These are phyloP conservation scores for Globisporangium irregulare DNA, from an alignment of 352 stramenopile species.

Conservation along the genomic window DNA sequence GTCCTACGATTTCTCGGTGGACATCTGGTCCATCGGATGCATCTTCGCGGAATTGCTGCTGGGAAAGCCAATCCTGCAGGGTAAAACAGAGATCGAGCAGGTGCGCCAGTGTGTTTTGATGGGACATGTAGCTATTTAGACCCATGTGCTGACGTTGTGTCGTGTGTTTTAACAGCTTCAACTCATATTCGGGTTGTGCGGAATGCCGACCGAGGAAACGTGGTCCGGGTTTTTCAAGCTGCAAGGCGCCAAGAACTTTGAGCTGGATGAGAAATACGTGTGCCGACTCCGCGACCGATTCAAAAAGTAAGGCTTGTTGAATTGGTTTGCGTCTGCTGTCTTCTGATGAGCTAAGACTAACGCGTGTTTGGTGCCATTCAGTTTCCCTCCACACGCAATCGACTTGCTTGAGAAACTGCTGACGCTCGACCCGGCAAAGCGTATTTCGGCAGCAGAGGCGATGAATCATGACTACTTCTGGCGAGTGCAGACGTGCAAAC, in stretches of 20 bases:
- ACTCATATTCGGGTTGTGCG: constrained; percentile 75
- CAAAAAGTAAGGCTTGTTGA: constrained; percentile 53
- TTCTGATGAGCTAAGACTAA: background rate
- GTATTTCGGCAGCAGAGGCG: constrained; percentile 93
- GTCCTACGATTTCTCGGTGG: constrained; percentile 90
- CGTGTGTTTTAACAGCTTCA: constrained; percentile 40
- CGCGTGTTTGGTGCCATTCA: constrained; percentile 17
- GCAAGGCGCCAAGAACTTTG: constrained; percentile 57
- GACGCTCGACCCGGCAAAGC: constrained; percentile 92
- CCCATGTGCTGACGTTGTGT: background rate
- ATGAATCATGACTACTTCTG: constrained; percentile 98
- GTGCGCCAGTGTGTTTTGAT: constrained; percentile 22
- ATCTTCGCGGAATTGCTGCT: constrained; percentile 84
- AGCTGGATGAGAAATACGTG: constrained; percentile 78
- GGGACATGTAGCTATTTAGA: background rate
- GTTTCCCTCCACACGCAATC: constrained; percentile 73
- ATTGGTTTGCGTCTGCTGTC: background rate
- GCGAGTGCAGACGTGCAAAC: constrained; percentile 82
- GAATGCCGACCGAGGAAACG: constrained; percentile 74
- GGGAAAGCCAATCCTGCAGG: constrained; percentile 78
- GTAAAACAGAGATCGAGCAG: constrained; percentile 82
- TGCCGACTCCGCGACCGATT: constrained; percentile 70
- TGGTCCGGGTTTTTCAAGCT: constrained; percentile 82
- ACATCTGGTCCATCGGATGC: constrained; percentile 94
- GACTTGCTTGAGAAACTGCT: constrained; percentile 94